These are phyloP conservation scores for Globisporangium paroecandrum DNA, from an alignment of 352 stramenopile species.

Conservation along the genomic window DNA sequence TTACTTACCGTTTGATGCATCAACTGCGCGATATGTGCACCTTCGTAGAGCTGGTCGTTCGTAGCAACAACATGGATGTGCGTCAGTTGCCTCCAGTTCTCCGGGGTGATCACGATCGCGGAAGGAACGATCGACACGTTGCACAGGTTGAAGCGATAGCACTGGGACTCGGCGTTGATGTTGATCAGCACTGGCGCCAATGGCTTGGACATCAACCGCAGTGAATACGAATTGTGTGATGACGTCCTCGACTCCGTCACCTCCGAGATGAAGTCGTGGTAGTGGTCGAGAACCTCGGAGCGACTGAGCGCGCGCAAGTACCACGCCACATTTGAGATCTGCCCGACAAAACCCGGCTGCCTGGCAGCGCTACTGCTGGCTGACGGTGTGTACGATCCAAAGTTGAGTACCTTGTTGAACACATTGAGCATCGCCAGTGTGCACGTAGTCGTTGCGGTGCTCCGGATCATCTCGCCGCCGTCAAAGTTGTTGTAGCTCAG, in stretches of 20 bases:
- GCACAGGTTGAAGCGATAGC: constrained; percentile 73
- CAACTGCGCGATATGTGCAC: constrained; percentile 30
- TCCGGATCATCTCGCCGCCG: constrained; percentile 13
- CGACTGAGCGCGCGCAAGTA: constrained; percentile 38
- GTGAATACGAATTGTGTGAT: constrained; percentile 51
- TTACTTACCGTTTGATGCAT: constrained; percentile 27
- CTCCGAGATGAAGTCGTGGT: constrained; percentile 53
- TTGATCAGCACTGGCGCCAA: constrained; percentile 44
- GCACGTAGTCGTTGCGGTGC: constrained; percentile 23
- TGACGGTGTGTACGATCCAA: constrained; percentile 22
- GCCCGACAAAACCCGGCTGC: constrained; percentile 32
- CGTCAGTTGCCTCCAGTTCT: constrained; percentile 38
- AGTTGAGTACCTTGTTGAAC: constrained; percentile 29
- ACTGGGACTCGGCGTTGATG: constrained; percentile 44
- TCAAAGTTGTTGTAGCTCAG: constrained; percentile 22
- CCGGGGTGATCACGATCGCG: constrained; percentile 32
- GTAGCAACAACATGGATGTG: constrained; percentile 47
- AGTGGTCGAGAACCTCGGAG: constrained; percentile 58
- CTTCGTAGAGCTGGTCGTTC: constrained; percentile 61
- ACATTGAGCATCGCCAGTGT: constrained; percentile 38
- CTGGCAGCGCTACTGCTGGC: not conserved
- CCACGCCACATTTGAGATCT: constrained; percentile 48
- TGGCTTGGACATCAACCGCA: constrained; percentile 45
- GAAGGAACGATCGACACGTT: constrained; percentile 51
- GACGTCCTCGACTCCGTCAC: constrained; percentile 15